phyloP scores from a whole-genome alignment of 495 filamentous ascomycete species.

The Aspergillus kassunensis region DNA sequence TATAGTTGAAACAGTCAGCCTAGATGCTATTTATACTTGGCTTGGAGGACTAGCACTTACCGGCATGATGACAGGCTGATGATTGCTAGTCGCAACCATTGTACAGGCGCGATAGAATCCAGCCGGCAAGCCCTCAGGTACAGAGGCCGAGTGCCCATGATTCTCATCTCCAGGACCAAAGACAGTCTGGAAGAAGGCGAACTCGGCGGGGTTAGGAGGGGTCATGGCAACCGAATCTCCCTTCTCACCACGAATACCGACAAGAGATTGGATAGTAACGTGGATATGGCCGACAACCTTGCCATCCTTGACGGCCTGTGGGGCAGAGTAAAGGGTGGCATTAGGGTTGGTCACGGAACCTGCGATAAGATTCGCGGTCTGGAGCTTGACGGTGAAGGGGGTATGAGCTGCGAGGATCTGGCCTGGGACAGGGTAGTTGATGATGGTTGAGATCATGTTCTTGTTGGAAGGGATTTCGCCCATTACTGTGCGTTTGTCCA shows the following conservation, averaged over 20 bases:
- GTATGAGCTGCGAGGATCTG: background rate
- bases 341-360: slow-evolving; percentile 8
- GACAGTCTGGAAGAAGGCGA: slow-evolving; percentile 6
- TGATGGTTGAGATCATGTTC: slow-evolving; percentile 4
- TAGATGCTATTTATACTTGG: background rate
- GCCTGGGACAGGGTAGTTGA: background rate
- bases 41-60: background rate
- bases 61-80: slow-evolving; percentile 12
- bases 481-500: background rate
- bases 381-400: slow-evolving; percentile 1
- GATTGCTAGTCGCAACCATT: slow-evolving; percentile 6
- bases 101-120: slow-evolving; percentile 9
- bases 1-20: background rate
- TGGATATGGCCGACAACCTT: slow-evolving; percentile 6
- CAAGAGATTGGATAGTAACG: background rate
- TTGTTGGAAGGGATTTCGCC: slow-evolving; percentile 1
- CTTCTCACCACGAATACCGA: background rate
- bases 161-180: background rate
- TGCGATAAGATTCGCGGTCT: background rate
- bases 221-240: background rate
- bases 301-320: slow-evolving; percentile 2
- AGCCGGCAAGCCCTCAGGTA: background rate
- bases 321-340: slow-evolving; percentile 1
- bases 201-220: background rate
- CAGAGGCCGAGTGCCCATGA: background rate